Base-by-base conservation (phyloP, 495 filamentous ascomycete genomes). In the Daldinia decipiens region DNA sequence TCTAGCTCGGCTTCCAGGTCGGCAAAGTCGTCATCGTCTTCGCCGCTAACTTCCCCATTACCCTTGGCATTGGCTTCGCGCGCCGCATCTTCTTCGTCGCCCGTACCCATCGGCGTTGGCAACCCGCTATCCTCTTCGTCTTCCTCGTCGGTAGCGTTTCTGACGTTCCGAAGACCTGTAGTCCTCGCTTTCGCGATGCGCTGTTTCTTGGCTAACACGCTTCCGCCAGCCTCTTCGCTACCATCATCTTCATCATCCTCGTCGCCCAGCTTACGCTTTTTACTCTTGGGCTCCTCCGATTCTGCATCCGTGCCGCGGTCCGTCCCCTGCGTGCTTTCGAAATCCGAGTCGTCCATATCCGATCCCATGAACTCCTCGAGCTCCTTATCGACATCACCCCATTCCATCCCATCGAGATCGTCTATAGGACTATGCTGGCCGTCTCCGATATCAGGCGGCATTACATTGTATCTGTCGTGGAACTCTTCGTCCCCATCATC, bases 291-390 rank as follows among this genome's bases (percentile, higher is more conserved):
- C 26, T 76, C 74, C 2, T 78, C 74, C 3, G 61, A 65, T 8
- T 78, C 74, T 15, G 74, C 75, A 32, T 76, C 74, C 13, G 61
- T 69, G 21, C 70, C 72, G 26, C 38, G 52, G 54, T 78, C 76
- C 8, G 74, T 78, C 11, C 86, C 68, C 81, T 86, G 58, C 1
- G 70, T 76, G 57, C 68, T 76, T 32, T 77, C 75, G 11, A 76
- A 63, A 57, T 85, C 83, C 32, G 89, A 90, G 51, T 88, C 88
- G 19, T 90, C 87, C 24, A 84, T 87, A 12, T 86, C 81, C 38
- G 76, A 76, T 1, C 78, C 90, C 65, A 95, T 81, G 70, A 95
- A 96, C 17, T 94, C 92, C 45, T 88, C 85, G 5, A 95, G 79
- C 74, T 96, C 93, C 54, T 91, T 90, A 67, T 93, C 89, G 12